Base-by-base conservation (phyloP, 257 asterid genomes). In the Haberlea rhodopensis region DNA sequence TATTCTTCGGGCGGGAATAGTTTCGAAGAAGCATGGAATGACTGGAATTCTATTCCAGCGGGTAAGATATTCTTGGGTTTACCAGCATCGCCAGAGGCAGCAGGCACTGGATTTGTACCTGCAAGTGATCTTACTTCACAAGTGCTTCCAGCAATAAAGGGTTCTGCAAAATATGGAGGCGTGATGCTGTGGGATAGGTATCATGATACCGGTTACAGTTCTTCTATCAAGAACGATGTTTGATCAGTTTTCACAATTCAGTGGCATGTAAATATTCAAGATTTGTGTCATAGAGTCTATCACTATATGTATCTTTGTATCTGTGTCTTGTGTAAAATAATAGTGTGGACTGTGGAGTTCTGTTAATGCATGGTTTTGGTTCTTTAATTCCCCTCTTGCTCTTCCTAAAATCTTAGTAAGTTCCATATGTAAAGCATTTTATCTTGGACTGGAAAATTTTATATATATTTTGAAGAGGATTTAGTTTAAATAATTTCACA, bases 11-110 rank as follows among this genome's bases (percentile, higher is more conserved):
- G 73, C 48, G 71, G 31, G 13, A 29, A n/a, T 10, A 67, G 68
- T 46, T 66, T 75, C 40, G 57, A 66, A 58, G 67, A 68, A 21
- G 67, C 81, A 0, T 81, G 81, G 79, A 78, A 75, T 10, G 66
- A 72, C 9, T 77, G 78, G 81, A 73, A 31, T 59, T 68, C 78
- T 2, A 49, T 77, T 54, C 75, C 72, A 0, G 75, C 78, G 2
- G 52, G 53, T 3, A 37, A 77, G 62, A 69, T 77, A 29, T 77
- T 65, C 20, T 27, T 77, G 5, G 79, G 82, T 7, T n/a, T 76
- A 23, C 79, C 75, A 11, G 74, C 76, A 1, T 37, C 79, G 13
- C 65, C 75, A 2, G 62, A 29, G 25, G 80, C 80, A 0, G 80
- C 80, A 10, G 80, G 80, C 9, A 71, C 64, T 6, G 80, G 80